phyloP scores from a whole-genome alignment of 2,329 filamentous ascomycete species.

The Cladosporium austrohemisphaericum region DNA sequence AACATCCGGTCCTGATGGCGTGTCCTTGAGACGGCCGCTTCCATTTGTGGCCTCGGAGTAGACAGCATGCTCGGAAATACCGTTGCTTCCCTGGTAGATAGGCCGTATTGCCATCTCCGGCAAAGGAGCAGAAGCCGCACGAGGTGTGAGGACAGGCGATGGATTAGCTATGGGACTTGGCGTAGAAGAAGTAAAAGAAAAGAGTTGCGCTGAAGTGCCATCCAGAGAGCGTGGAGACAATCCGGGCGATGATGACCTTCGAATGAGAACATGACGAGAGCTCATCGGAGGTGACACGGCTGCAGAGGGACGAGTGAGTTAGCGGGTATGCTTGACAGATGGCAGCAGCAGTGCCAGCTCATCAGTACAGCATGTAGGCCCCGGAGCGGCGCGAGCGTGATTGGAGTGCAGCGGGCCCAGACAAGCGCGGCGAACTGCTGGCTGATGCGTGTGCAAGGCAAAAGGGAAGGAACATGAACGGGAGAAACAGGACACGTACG shows the following conservation, averaged over 20 bases:
- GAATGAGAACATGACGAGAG: constrained; percentile 25
- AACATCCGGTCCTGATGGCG: neutral
- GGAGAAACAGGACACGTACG: constrained; percentile 5
- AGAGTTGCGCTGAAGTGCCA: constrained; percentile 19
- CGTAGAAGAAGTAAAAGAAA: neutral
- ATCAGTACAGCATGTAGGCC: constrained; percentile 28
- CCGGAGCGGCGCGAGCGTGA: constrained; percentile 23
- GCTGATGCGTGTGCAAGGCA: constrained; percentile 7
- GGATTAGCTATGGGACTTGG: constrained; percentile 7
- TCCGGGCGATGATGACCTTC: constrained; percentile 7
- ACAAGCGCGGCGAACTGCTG: constrained; percentile 19
- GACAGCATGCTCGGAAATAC: neutral
- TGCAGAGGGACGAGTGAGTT: constrained; percentile 29
- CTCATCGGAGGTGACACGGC: constrained; percentile 29
- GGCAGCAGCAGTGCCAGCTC: constrained; percentile 32
- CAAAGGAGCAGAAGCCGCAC: constrained; percentile 17
- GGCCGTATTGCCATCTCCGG: constrained; percentile 17
- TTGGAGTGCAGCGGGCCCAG: constrained; percentile 20
- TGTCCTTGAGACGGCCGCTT: neutral
- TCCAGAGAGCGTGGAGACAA: constrained; percentile 18
- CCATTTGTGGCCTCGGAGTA: neutral
- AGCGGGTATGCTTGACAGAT: constrained; percentile 32
- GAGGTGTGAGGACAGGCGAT: constrained; percentile 15
- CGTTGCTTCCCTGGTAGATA: neutral
- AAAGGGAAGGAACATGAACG: neutral